Conservation (phyloP, 139 green algal species). For the Chara braunii region DNA sequence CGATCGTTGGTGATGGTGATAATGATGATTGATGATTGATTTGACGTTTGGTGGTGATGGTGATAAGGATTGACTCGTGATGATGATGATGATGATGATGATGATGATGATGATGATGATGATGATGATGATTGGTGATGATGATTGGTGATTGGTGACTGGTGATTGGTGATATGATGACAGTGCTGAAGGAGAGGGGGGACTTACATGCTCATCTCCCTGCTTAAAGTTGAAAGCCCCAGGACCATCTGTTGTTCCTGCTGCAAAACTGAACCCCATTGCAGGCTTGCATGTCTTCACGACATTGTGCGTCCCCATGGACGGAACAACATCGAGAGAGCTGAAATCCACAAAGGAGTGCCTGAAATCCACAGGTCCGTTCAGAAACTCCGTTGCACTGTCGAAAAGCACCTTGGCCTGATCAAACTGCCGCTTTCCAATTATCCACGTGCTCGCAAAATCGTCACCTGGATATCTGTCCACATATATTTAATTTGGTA, state of each 20-base stretch:
- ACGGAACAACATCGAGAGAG: slow-evolving; percentile 43
- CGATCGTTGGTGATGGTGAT: too few species aligned
- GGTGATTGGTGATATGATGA: too few species aligned
- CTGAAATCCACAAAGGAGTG: slow-evolving; percentile 67
- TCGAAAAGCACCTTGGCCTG: slow-evolving; percentile 52
- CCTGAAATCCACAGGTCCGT: slow-evolving; percentile 55
- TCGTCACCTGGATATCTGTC: slow-evolving; percentile 47
- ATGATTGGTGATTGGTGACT: too few species aligned
- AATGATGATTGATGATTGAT: too few species aligned
- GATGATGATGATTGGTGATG: too few species aligned
- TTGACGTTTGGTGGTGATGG: too few species aligned
- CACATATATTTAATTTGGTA: neutral
- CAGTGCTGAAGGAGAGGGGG: too few species aligned
- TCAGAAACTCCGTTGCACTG: slow-evolving; percentile 21
- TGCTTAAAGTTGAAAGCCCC: slow-evolving; percentile 78
- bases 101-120: too few species aligned
- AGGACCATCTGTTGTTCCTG: slow-evolving; percentile 75
- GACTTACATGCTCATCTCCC: too few species aligned
- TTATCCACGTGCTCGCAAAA: slow-evolving; percentile 56
- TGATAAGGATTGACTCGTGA: too few species aligned
- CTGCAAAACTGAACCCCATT: slow-evolving; percentile 79
- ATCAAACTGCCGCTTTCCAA: slow-evolving; percentile 53
- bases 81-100: too few species aligned
- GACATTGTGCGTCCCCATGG: neutral
- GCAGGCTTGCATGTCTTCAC: slow-evolving; percentile 60